Percentiles rank a stretch among this genome's conserved stretches.
Evolutionary conservation across 2,329 filamentous ascomycete species (phyloP).

Genomic region (Rutstroemia sp.): DNA sequence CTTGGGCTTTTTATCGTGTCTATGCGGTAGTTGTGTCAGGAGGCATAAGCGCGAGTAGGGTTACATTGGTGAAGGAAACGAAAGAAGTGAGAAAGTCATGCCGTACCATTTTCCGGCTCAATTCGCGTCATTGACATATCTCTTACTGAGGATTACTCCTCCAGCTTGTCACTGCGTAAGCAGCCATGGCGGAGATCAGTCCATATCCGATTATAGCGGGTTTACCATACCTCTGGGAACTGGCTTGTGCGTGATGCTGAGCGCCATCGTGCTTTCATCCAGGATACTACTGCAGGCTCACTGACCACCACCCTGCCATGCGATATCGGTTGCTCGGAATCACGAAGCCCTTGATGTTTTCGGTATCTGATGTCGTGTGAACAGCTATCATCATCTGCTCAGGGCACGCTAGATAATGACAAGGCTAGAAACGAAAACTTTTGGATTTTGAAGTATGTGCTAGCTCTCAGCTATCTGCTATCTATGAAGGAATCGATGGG

Average conservation of each 20-base stretch:
- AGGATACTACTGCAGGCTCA: too few species aligned
- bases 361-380: too few species aligned
- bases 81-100: not conserved
- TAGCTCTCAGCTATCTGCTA: not conserved
- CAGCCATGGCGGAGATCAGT: not conserved
- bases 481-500: not conserved
- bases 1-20: not conserved
- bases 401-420: too few species aligned
- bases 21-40: not conserved
- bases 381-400: too few species aligned
- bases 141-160: too few species aligned
- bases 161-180: not conserved
- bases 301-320: too few species aligned
- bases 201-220: not conserved
- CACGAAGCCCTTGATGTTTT: too few species aligned
- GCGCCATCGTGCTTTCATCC: not conserved
- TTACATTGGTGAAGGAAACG: not conserved
- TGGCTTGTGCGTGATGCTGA: not conserved
- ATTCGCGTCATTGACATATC: not conserved
- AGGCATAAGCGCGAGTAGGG: not conserved
- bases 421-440: not conserved
- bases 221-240: not conserved
- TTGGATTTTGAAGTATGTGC: not conserved
- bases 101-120: not conserved
- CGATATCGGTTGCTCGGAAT: too few species aligned